Percentiles rank a stretch among this genome's conserved stretches.
Evolutionary conservation across 805 yeast species (phyloP).

Genomic region (Clavispora vitiphila): DNA sequence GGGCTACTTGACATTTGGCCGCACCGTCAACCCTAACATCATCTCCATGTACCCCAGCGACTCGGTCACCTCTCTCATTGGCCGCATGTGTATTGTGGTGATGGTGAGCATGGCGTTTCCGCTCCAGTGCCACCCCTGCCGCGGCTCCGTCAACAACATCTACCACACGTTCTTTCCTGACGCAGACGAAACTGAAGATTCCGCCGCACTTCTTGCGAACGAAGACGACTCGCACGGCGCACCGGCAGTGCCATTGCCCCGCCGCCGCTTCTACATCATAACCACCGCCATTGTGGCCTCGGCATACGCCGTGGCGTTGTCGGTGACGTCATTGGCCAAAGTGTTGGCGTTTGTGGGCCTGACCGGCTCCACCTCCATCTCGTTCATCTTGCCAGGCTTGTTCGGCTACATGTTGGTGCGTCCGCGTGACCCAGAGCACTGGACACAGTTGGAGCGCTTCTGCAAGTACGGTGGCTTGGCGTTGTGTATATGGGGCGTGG

Average conservation of each 20-base stretch:
- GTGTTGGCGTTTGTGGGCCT: constrained; percentile 88
- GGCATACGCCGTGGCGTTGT: constrained; percentile 61
- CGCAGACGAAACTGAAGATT: neutral
- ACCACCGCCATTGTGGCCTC: constrained; percentile 36
- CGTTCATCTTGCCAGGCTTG: constrained; percentile 85
- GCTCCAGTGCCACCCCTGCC: constrained; percentile 74
- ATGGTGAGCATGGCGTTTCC: constrained; percentile 80
- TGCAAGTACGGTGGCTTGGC: constrained; percentile 48
- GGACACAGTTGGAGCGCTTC: constrained; percentile 23
- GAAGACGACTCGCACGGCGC: neutral
- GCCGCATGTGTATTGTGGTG: constrained; percentile 57
- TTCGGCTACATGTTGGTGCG: constrained; percentile 74
- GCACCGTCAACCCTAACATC: constrained; percentile 66
- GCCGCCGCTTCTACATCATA: constrained; percentile 21
- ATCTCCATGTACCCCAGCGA: constrained; percentile 60
- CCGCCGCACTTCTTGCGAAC: neutral
- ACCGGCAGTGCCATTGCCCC: constrained; percentile 27
- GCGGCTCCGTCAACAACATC: constrained; percentile 69
- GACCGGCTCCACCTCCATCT: constrained; percentile 88
- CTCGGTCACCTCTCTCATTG: constrained; percentile 44
- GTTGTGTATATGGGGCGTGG: constrained; percentile 62
- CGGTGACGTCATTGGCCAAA: constrained; percentile 69
- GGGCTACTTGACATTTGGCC: constrained; percentile 83
- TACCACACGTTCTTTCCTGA: neutral
- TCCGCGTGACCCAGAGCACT: constrained; percentile 26